Evolutionary conservation across 768 basidiomycete genomes (phyloP), one percentile per base, ranked within the genome.

Genomic region (Cystofilobasidium capitatum): DNA sequence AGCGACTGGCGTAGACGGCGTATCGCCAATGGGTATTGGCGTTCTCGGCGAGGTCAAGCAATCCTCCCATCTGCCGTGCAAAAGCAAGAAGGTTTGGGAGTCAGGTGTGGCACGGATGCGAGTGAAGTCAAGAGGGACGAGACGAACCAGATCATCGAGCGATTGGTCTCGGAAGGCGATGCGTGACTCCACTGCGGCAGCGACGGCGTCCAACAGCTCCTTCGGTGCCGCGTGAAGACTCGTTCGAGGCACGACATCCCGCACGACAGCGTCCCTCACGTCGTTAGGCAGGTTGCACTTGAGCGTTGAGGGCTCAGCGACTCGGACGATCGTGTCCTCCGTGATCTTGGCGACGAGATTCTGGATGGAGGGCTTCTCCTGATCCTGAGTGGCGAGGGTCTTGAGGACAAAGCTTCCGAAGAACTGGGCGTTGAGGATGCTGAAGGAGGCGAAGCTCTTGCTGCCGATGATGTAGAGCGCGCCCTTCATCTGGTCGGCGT

Each of bases 401-500:
- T 54, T 47, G 13, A 69, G 39, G 24, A 69, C 58, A 40, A 64
- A 69, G 26, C 64, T 57, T 13, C 44, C 44, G 31, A 69, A 65
- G 47, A 69, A 49, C 2, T 44, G 57, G 14, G 68, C 57, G 29
- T 69, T 57, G 20, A 57, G 26, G 62, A 68, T 68, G 36, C 66
- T 64, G 29, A 69, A 64, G 0, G 68, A 64, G 36, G 63, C 63
- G 20, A 63, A 47, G 13, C 45, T n/a, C 62, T 31, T 55, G 40
- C 40, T 47, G 24, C 36, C 20, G 58, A 22, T 16, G 44, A 61
- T 31, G 76, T 88, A 87, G 24, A 91, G 77, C 3, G 89, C 88
- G 13, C 91, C 91, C 78, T 96, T 93, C 85, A 91, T 89, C n/a
- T 87, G 82, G 74, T 91, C 89, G 71, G 89, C 88, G 44, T 92